A percentile compares a stretch with the other conserved stretches of the same genome.
These are phyloP conservation scores for Myotisia sp. DNA, from an alignment of 2,329 filamentous ascomycete genomes.

Conservation along the genomic window DNA sequence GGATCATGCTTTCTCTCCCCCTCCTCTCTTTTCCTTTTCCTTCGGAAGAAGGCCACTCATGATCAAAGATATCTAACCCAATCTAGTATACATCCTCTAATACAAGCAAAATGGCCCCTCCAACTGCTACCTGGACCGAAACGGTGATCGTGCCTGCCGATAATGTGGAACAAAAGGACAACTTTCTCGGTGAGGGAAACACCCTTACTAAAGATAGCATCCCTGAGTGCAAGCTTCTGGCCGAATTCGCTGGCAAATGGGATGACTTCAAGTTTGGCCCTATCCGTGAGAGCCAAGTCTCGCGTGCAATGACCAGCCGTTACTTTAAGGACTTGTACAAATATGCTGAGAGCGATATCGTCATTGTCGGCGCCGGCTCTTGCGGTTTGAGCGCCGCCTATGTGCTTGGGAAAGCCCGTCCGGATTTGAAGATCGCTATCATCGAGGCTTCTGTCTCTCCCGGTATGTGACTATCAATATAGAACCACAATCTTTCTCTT, in stretches of 20 bases:
- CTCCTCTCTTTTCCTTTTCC: slow-evolving; percentile 22
- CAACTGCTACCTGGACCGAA: slow-evolving; percentile 51
- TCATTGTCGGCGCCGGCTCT: slow-evolving; percentile 81
- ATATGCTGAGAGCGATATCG: slow-evolving; percentile 85
- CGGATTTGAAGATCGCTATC: slow-evolving; percentile 82
- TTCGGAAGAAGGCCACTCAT: slow-evolving; percentile 17
- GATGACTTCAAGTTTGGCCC: slow-evolving; percentile 66
- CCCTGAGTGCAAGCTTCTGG: slow-evolving; percentile 41
- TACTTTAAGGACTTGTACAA: slow-evolving; percentile 83
- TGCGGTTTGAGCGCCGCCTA: slow-evolving; percentile 79
- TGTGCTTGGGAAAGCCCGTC: slow-evolving; percentile 65
- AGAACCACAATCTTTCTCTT: neutral
- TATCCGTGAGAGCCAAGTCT: slow-evolving; percentile 85
- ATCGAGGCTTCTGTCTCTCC: slow-evolving; percentile 79
- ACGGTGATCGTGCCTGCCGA: slow-evolving; percentile 24
- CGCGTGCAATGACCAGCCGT: slow-evolving; percentile 80
- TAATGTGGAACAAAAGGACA: slow-evolving; percentile 25
- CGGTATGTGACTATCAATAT: slow-evolving; percentile 21
- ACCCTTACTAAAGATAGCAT: slow-evolving; percentile 21
- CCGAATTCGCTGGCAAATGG: slow-evolving; percentile 63
- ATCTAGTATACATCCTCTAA: slow-evolving; percentile 16
- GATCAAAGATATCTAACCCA: slow-evolving; percentile 16
- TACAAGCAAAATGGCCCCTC: slow-evolving; percentile 55
- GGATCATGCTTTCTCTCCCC: slow-evolving; percentile 71
- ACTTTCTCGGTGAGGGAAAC: slow-evolving; percentile 27